Conservation (phyloP, 1,284 basidiomycete genomes). For the Apiotrichum montevideense region DNA sequence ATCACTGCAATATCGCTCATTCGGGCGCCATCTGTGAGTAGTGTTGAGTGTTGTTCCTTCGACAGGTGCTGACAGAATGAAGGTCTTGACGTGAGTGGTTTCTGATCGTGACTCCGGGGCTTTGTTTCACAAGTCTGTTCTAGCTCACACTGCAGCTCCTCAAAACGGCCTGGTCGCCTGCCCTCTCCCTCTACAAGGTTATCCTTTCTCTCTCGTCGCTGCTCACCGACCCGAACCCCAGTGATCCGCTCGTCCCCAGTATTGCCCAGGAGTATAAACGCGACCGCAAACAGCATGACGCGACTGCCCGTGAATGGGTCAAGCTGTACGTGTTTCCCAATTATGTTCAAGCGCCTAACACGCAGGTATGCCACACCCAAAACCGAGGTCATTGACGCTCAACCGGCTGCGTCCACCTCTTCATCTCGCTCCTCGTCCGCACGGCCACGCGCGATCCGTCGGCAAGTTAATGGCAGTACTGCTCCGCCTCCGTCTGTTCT, state of each 20-base stretch:
- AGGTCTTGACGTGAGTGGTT: conserved; percentile 43
- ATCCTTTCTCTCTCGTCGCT: conserved; percentile 92
- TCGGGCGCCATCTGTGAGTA: conserved; percentile 48
- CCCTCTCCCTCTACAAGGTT: conserved; percentile 84
- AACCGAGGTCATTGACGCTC: conserved; percentile 2
- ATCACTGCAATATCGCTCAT: conserved; percentile 86
- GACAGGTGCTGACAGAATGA: conserved; percentile 8
- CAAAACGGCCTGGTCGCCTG: conserved; percentile 85
- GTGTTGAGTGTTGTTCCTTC: no score
- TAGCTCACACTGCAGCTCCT: conserved; percentile 56
- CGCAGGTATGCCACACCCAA: conserved; percentile 32
- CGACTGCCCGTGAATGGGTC: conserved; percentile 89
- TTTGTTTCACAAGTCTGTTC: conserved; percentile 30
- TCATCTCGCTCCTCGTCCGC: conserved; percentile 5
- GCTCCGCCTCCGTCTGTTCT: conserved; percentile 2
- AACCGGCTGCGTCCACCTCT: conserved; percentile 3
- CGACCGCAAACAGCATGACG: conserved; percentile 81
- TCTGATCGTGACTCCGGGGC: not conserved
- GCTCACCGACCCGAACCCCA: conserved; percentile 93
- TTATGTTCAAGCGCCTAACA: not conserved
- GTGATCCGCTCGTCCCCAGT: conserved; percentile 57
- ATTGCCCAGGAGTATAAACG: conserved; percentile 80
- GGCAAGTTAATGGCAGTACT: conserved; percentile 12
- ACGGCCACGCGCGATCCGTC: conserved; percentile 13
- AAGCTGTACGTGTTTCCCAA: conserved; percentile 63